Conservation (phyloP, 257 asterid species). For the Scutellaria minor region DNA sequence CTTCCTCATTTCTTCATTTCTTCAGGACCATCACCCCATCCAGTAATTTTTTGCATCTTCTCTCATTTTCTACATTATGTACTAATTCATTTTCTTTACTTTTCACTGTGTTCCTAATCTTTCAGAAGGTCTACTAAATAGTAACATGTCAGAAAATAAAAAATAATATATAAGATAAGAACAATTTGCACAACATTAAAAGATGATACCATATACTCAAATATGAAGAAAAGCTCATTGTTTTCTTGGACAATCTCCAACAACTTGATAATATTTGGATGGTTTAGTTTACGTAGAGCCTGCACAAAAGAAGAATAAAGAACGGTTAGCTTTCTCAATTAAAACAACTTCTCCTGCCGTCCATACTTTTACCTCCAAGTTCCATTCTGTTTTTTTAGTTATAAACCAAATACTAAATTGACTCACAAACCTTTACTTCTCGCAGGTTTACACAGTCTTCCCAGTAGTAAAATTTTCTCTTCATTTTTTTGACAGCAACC, state of each 20-base stretch:
- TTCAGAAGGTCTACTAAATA: not conserved
- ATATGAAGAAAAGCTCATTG: slow-evolving; percentile 89
- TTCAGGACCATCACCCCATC: not conserved
- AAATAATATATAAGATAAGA: not conserved
- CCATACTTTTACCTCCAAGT: slow-evolving; percentile 7
- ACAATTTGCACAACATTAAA: slow-evolving; percentile 3
- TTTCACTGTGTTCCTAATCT: not conserved
- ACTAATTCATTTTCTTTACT: not conserved
- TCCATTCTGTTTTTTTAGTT: slow-evolving; percentile 17
- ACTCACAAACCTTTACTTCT: slow-evolving; percentile 75
- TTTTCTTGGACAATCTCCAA: slow-evolving; percentile 87
- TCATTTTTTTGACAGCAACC: slow-evolving; percentile 96
- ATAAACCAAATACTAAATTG: slow-evolving; percentile 11
- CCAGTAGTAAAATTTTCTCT: slow-evolving; percentile 84
- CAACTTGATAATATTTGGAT: slow-evolving; percentile 84
- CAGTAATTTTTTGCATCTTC: not conserved
- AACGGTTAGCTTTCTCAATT: slow-evolving; percentile 28
- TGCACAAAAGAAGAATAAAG: slow-evolving; percentile 40
- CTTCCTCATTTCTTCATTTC: slow-evolving; percentile 1
- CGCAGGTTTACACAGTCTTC: slow-evolving; percentile 85
- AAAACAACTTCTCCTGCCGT: not conserved
- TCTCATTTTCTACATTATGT: not conserved
- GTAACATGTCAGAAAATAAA: not conserved
- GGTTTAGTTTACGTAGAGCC: slow-evolving; percentile 83
- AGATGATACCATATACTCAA: slow-evolving; percentile 85